A percentile compares a stretch with the other conserved stretches of the same genome.
Conservation (phyloP, 192 early-diverging fungal genomes). For the Geosiphon pyriformis region DNA sequence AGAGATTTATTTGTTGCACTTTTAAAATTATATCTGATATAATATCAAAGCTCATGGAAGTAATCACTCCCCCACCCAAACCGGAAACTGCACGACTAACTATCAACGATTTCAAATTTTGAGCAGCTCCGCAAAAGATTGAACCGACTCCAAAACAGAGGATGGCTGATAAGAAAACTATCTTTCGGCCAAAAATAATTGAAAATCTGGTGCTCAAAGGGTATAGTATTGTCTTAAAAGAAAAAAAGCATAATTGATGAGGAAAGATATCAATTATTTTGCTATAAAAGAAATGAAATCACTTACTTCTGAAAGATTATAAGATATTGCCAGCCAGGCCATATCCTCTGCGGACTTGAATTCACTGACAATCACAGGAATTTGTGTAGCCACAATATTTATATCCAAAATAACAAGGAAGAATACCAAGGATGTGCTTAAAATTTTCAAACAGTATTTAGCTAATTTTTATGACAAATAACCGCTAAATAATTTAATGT, state of each 20-base stretch:
- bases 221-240: not conserved
- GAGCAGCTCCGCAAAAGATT: constrained; percentile 56
- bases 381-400: constrained; percentile 55
- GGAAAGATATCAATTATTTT: too few relatives aligned
- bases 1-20: constrained; percentile 57
- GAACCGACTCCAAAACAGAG: constrained; percentile 60
- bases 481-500: not conserved
- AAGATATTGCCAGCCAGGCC: constrained; percentile 75
- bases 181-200: not conserved
- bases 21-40: constrained; percentile 56
- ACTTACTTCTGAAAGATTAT: constrained; percentile 25
- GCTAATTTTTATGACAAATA: not conserved
- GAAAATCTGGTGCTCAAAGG: not conserved
- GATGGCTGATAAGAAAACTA: not conserved
- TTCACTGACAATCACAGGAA: constrained; percentile 54
- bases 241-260: not conserved
- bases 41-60: constrained; percentile 54
- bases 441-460: not conserved
- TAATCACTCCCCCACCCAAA: constrained; percentile 52
- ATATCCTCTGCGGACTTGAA: constrained; percentile 57
- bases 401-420: constrained; percentile 55
- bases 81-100: constrained; percentile 53
- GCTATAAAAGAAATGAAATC: not conserved
- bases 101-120: constrained; percentile 51
- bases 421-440: constrained; percentile 36